These are phyloP conservation scores for Camelina sativa DNA, from an alignment of 345 rosid species.

Conservation along the genomic window DNA sequence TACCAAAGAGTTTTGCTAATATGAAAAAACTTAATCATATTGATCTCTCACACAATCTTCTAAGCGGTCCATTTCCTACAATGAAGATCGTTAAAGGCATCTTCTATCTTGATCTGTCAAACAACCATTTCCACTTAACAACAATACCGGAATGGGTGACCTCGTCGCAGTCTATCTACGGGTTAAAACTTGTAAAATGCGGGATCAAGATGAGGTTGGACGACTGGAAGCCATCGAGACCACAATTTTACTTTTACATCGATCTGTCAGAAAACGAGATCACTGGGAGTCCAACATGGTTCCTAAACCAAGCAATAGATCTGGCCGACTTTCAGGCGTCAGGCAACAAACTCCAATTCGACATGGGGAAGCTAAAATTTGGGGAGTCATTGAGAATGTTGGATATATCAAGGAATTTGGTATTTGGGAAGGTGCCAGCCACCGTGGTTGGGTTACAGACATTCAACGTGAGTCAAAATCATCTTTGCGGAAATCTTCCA, in stretches of 20 bases:
- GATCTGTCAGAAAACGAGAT: slow-evolving; percentile 68
- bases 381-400: slow-evolving; percentile 45
- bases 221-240: slow-evolving; percentile 58
- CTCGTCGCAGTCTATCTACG: slow-evolving; percentile 61
- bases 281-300: slow-evolving; percentile 52
- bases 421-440: slow-evolving; percentile 59
- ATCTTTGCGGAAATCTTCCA: slow-evolving; percentile 46
- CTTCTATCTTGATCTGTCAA: slow-evolving; percentile 69
- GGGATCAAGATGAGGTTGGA: slow-evolving; percentile 61
- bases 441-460: slow-evolving; percentile 46
- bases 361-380: slow-evolving; percentile 51
- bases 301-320: slow-evolving; percentile 58
- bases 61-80: slow-evolving; percentile 64
- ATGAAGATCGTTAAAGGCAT: slow-evolving; percentile 62
- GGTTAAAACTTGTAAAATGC: slow-evolving; percentile 66
- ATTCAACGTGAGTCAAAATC: slow-evolving; percentile 61
- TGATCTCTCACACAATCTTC: slow-evolving; percentile 63
- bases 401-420: slow-evolving; percentile 63
- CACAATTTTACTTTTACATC: slow-evolving; percentile 64
- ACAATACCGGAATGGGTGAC: slow-evolving; percentile 73
- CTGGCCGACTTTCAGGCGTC: slow-evolving; percentile 59
- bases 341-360: slow-evolving; percentile 58
- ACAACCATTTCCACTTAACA: slow-evolving; percentile 58
- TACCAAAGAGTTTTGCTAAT: slow-evolving; percentile 62
- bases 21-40: slow-evolving; percentile 72